phyloP scores from a whole-genome alignment of 78 protist species.

The Anaeramoeba ignava region DNA sequence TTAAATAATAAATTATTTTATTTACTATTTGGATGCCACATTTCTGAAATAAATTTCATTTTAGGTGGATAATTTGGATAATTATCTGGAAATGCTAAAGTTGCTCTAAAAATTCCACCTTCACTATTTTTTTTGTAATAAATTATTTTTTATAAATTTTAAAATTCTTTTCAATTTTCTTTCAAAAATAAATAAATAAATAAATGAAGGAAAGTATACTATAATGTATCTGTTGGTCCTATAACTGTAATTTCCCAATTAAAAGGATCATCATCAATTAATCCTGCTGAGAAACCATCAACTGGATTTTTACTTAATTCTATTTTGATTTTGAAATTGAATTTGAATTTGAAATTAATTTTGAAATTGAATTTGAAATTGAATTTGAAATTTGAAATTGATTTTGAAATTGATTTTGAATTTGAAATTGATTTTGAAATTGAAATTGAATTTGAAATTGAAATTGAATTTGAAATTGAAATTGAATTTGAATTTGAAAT shows the following conservation, averaged over 20 bases:
- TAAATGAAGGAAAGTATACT: constrained; percentile 17
- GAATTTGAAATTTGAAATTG: no score
- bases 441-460: no score
- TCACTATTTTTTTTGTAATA: constrained; percentile 32
- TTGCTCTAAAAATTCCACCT: constrained; percentile 72
- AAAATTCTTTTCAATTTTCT: background rate
- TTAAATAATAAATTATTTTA: background rate
- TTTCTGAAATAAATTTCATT: constrained; percentile 57
- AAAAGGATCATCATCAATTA: no score
- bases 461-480: no score
- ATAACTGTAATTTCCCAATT: constrained; percentile 29
- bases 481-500: no score
- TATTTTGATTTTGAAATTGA: no score
- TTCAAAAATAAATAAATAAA: background rate
- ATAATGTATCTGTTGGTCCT: constrained; percentile 20
- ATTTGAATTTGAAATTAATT: no score
- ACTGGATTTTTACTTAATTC: constrained; percentile 60
- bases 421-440: no score
- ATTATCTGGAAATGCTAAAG: constrained; percentile 47
- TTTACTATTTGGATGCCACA: constrained; percentile 79
- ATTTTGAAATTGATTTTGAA: no score
- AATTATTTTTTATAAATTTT: background rate
- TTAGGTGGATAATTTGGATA: constrained; percentile 77
- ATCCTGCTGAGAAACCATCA: constrained; percentile 83
- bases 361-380: no score